Base-by-base conservation (phyloP, 176 grass and related monocot species). In the Typha latifolia region DNA sequence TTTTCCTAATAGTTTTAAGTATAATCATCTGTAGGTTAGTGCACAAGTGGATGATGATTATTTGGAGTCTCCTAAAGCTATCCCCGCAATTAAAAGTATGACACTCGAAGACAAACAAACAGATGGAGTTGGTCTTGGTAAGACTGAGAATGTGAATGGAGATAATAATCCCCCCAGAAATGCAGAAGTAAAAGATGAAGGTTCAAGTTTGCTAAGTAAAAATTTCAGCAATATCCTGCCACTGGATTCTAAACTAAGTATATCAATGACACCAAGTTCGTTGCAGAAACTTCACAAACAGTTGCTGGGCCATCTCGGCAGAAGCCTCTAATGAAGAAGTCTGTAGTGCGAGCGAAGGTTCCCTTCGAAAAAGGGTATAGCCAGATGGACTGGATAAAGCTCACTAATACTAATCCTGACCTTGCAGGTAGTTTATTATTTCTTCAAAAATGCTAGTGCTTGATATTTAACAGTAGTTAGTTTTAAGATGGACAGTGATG, bases 361-460 rank as follows among this genome's bases (percentile, higher is more conserved):
- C 88, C 88, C 69, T 89, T 89, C 32, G 85, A 97, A 72, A 97
- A 97, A 43, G 94, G 88, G 14, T 82, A 79, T 74, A 97, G 88
- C 64, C 94, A 82, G 85, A 90, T 97, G 89, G 85, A 92, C 69
- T 90, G 93, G 93, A 52, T 97, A 43, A 97, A 97, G 68, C 76
- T 90, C 64, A 97, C 85, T 70, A 80, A 50, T 55, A 90, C 83
- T 1, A 65, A 89, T 77, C 88, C 93, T 75, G 93, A 97, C 81
- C 85, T 97, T 51, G 81, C 93, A 82, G 93, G 85, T 97, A 73
- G 56, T 31, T 76, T 43, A 0, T 63, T 50, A 31, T 34, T 65
- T 21, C 53, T 59, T n/a, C n/a, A 19, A 43, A 43, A 43, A 43
- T 43, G 7, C 8, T 9, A 43, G 5, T 43, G 34, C 5, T 43